phyloP scores from a whole-genome alignment of 2,329 filamentous ascomycete genomes.

The Cordyceps militaris region DNA sequence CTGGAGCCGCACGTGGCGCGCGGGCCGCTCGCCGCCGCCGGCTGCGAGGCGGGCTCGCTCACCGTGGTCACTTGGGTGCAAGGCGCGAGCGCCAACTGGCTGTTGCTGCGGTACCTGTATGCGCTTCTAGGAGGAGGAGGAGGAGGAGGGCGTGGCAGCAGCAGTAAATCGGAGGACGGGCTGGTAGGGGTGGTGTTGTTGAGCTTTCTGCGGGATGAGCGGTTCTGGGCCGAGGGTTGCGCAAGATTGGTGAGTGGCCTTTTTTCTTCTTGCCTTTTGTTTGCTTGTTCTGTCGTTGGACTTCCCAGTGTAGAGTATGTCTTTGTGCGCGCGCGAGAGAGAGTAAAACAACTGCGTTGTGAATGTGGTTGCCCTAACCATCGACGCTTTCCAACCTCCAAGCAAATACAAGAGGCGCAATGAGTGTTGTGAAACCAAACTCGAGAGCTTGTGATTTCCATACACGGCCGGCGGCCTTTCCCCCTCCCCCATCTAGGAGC shows the following conservation, averaged over 20 bases:
- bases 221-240: conserved; percentile 70
- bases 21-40: conserved; percentile 44
- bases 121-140: conserved; percentile 11
- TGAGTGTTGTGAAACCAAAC: not conserved
- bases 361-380: no score
- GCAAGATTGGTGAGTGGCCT: conserved; percentile 50
- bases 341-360: no score
- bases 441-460: no score
- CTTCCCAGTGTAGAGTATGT: not conserved
- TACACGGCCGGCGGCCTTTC: no score
- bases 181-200: conserved; percentile 60
- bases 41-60: conserved; percentile 45
- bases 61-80: conserved; percentile 62
- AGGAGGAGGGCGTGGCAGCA: conserved; percentile 14
- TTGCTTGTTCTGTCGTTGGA: not conserved
- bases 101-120: conserved; percentile 49
- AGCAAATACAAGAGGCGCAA: no score
- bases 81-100: conserved; percentile 59
- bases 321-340: no score
- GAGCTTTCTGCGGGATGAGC: conserved; percentile 71
- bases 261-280: not conserved
- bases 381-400: no score
- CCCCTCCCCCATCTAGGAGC: no score
- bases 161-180: conserved; percentile 19
- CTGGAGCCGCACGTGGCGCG: conserved; percentile 53